phyloP scores from a whole-genome alignment of 176 grass and related monocot species.

The Oryza punctata region DNA sequence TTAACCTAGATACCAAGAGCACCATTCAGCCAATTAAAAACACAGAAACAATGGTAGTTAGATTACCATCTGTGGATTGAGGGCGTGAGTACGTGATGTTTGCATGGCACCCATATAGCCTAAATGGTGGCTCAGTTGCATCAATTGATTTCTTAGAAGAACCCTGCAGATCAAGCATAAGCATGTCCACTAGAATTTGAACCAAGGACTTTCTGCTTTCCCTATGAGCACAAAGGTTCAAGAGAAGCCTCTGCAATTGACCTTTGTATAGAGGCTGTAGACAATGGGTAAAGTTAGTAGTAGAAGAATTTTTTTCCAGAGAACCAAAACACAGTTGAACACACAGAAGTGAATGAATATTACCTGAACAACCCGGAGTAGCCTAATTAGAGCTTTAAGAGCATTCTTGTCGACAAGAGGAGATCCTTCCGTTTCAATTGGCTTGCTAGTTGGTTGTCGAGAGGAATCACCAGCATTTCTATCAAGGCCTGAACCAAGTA shows the following conservation, averaged over 20 bases:
- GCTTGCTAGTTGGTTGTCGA: conserved; percentile 65
- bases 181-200: conserved; percentile 92
- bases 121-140: conserved; percentile 69
- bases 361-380: conserved; percentile 96
- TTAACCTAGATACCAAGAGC: not conserved
- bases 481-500: conserved; percentile 53
- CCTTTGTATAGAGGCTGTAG: conserved; percentile 95
- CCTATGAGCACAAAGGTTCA: conserved; percentile 89
- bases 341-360: conserved; percentile 20
- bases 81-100: conserved; percentile 95
- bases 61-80: conserved; percentile 81
- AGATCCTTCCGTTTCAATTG: conserved; percentile 82
- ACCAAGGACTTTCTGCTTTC: conserved; percentile 87
- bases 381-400: conserved; percentile 85
- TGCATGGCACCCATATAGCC: conserved; percentile 94
- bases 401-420: conserved; percentile 83
- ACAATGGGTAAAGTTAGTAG: conserved; percentile 5
- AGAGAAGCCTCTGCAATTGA: conserved; percentile 86
- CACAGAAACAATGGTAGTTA: not conserved
- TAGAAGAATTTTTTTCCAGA: not conserved
- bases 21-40: not conserved
- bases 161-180: conserved; percentile 92
- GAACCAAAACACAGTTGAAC: conserved; percentile 12
- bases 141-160: conserved; percentile 61
- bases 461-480: conserved; percentile 65